Percentiles rank a stretch among this genome's conserved stretches.
Evolutionary conservation across 2,329 filamentous ascomycete species (phyloP).

Genomic region (Aspergillus transmontanensis): DNA sequence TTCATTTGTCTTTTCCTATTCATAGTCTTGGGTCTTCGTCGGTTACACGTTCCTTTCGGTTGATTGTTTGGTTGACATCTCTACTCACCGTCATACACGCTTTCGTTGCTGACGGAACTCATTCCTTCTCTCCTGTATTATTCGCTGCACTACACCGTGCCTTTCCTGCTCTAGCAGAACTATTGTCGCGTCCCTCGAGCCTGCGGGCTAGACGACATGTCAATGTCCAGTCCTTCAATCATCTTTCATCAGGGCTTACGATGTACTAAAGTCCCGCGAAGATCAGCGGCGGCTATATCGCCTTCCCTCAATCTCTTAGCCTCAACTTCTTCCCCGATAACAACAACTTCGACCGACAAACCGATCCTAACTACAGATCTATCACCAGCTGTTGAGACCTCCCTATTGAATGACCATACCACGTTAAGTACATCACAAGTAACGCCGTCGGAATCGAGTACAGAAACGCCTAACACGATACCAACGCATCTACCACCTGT

Average conservation of each 20-base stretch:
- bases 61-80: background rate
- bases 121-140: background rate
- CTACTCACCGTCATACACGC: background rate
- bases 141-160: background rate
- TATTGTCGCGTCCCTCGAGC: conserved; percentile 8
- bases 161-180: conserved; percentile 7
- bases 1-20: conserved; percentile 6
- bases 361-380: background rate
- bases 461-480: background rate
- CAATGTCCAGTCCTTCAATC: conserved; percentile 28
- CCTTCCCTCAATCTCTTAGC: conserved; percentile 3
- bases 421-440: conserved; percentile 1
- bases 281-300: conserved; percentile 19
- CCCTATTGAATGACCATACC: background rate
- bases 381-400: background rate
- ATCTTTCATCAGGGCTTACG: conserved; percentile 26
- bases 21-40: background rate
- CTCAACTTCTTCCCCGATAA: conserved; percentile 4
- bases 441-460: background rate
- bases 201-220: conserved; percentile 29
- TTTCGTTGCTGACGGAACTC: background rate
- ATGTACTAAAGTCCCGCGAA: conserved; percentile 28
- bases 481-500: background rate
- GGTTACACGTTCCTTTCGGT: conserved; percentile 3
- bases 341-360: conserved; percentile 6